phyloP scores from a whole-genome alignment of 306 rosid species.

The Benincasa hispida region DNA sequence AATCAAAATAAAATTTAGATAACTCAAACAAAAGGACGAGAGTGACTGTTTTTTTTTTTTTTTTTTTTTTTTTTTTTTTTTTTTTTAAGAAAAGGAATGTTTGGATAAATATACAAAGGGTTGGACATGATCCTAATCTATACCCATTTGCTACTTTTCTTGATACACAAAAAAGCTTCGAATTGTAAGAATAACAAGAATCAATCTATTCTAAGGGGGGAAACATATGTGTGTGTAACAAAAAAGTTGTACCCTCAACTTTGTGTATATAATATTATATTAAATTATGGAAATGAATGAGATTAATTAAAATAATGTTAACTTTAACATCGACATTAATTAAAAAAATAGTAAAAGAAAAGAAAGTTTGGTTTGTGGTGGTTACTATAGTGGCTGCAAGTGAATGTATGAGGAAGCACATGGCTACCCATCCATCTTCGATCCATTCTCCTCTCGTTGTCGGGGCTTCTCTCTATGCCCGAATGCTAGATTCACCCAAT shows the following conservation, averaged over 20 bases:
- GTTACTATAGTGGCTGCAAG: slow-evolving; percentile 12
- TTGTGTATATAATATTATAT: background rate
- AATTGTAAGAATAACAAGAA: background rate
- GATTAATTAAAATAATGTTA: background rate
- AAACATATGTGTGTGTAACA: background rate
- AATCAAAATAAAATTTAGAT: background rate
- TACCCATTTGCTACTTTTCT: background rate
- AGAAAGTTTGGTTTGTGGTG: slow-evolving; percentile 21
- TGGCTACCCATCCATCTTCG: slow-evolving; percentile 9
- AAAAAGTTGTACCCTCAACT: background rate
- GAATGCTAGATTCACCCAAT: no score
- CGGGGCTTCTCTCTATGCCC: no score
- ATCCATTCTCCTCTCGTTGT: no score
- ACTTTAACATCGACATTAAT: slow-evolving; percentile 11
- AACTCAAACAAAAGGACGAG: no score
- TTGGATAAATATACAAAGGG: background rate
- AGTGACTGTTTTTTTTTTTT: no score
- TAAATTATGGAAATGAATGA: background rate
- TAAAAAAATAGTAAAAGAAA: no score
- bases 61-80: no score
- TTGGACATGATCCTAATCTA: background rate
- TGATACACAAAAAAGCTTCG: background rate
- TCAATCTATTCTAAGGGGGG: background rate
- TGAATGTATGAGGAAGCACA: slow-evolving; percentile 14
- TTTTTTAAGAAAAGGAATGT: no score